Base-by-base conservation (phyloP, 352 stramenopile species). In the Pythium aristosporum region DNA sequence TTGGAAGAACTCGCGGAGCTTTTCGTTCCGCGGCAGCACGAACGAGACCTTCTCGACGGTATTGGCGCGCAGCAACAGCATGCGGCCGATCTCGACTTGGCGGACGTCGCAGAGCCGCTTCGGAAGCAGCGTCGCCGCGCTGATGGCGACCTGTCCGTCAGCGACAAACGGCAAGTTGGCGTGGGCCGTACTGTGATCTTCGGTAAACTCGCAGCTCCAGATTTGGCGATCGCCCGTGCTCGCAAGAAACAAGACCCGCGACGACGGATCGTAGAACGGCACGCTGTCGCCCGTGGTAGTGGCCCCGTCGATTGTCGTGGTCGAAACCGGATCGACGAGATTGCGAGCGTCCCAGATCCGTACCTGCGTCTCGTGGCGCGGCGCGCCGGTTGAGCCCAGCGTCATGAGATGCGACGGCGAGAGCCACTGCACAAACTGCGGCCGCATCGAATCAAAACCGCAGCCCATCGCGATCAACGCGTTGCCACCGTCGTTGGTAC, bases 1-100 rank as follows among this genome's bases (percentile, higher is more conserved):
- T 65, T 95, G 86, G 65, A 93, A 95, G 55, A 82, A 95, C 41
- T 79, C 60, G 39, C 80, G 80, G 6, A 92, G 72, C 51, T 83
- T 89, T 15, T 86, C 69, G 12, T 81, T 76, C 42, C 86, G 78
- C 3, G 86, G 84, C 23, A 95, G 64, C 23, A 69, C 75, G 46
- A 95, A 95, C 18, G 77, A 86, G 1, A 90, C 76, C 32, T 63
- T 71, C 37, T 92, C 71, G 4, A 92, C 63, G 15, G 71, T 66
- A 15, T 73, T 75, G 4, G 73, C 67, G 15, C 80, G 88, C 44
- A 91, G 67, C 34, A 92, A 57, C 23, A 95, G 73, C 61, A 95
- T 51, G 30, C 68, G 72, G 30, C 74, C 79, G 28, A 95, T 61
- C 63, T 95, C 86, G 39, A 91, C 73, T n/a, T 82, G 62, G 34